Conservation (phyloP, 192 early-diverging fungal species). For the Coemansia sp. region DNA sequence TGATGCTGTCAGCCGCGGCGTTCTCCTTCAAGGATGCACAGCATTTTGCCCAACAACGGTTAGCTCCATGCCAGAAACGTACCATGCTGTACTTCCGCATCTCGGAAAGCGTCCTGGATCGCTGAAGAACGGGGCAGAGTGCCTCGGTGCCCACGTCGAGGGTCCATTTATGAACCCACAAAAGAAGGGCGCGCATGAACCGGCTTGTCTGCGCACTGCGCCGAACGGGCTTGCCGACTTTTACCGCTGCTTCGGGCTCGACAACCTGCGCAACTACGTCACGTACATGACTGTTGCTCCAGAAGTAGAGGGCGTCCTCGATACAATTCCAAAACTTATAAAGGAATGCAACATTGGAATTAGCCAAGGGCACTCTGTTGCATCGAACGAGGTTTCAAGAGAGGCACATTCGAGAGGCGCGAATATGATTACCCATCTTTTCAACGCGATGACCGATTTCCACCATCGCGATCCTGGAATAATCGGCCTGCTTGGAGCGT, state of each 20-base stretch:
- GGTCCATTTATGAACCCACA: conserved; percentile 62
- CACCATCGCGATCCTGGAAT: conserved; percentile 79
- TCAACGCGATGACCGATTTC: conserved; percentile 77
- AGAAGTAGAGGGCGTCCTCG: conserved; percentile 66
- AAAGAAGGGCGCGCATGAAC: conserved; percentile 71
- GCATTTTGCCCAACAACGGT: conserved; percentile 74
- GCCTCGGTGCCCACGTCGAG: conserved; percentile 59
- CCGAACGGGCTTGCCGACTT: conserved; percentile 65
- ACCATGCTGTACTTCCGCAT: conserved; percentile 55
- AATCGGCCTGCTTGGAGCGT: conserved; percentile 61
- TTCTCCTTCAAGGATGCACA: conserved; percentile 71
- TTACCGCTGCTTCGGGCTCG: conserved; percentile 61
- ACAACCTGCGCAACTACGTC: conserved; percentile 47
- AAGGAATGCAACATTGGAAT: conserved; percentile 59
- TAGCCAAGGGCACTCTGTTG: conserved; percentile 61
- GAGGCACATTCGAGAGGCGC: conserved; percentile 59
- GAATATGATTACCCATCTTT: conserved; percentile 70
- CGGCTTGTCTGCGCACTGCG: conserved; percentile 52
- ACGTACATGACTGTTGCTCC: conserved; percentile 71
- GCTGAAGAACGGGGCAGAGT: conserved; percentile 60
- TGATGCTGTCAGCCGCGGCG: conserved; percentile 61
- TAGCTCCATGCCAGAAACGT: conserved; percentile 62
- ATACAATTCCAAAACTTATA: conserved; percentile 61
- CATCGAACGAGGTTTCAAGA: conserved; percentile 56
- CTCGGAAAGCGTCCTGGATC: conserved; percentile 61